phyloP scores from a whole-genome alignment of 768 basidiomycete genomes.

The Podaxis sp. region DNA sequence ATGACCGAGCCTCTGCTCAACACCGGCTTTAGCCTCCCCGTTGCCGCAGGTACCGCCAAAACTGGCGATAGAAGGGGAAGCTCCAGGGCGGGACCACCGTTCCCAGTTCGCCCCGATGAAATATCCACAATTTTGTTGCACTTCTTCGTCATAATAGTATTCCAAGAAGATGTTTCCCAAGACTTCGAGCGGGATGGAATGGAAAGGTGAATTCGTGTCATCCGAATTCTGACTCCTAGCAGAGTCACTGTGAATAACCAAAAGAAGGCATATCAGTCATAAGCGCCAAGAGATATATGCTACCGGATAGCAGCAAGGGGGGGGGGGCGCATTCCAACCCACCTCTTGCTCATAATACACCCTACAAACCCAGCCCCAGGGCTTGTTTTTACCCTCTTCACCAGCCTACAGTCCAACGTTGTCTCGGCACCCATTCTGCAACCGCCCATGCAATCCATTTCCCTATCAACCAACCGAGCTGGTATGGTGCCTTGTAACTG shows the following conservation, averaged over 20 bases:
- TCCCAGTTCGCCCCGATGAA: constrained; percentile 10
- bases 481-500: background rate
- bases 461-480: constrained; percentile 3
- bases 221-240: background rate
- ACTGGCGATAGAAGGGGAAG: background rate
- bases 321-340: background rate
- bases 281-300: background rate
- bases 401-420: background rate
- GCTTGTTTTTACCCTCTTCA: background rate
- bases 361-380: background rate
- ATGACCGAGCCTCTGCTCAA: constrained; percentile 7
- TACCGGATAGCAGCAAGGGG: background rate
- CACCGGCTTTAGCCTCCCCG: background rate
- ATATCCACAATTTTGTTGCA: constrained; percentile 10
- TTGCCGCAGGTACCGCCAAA: background rate
- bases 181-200: constrained; percentile 6
- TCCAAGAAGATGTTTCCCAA: constrained; percentile 12
- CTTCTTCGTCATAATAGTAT: constrained; percentile 11
- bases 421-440: background rate
- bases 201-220: constrained; percentile 3
- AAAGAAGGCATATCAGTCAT: background rate
- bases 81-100: constrained; percentile 5
- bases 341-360: background rate
- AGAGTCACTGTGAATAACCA: background rate
- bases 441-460: constrained; percentile 1